phyloP scores from a whole-genome alignment of 2,329 filamentous ascomycete genomes.

The Curvularia sp. region DNA sequence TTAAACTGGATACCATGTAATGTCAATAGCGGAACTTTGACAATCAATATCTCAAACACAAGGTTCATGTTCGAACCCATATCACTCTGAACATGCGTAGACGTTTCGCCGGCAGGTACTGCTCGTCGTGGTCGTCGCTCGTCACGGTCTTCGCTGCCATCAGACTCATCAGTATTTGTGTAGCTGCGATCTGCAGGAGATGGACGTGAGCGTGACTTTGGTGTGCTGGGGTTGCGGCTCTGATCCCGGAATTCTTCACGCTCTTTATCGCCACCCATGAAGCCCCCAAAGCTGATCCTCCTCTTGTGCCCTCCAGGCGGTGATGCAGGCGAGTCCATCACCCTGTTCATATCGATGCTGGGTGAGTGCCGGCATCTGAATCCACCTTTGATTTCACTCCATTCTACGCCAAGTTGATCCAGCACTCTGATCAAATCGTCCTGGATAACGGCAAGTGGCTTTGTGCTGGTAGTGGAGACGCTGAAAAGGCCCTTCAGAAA shows the following conservation, averaged over 20 bases:
- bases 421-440: conserved; percentile 90
- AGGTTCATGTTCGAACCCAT: conserved; percentile 83
- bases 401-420: conserved; percentile 87
- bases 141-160: conserved; percentile 70
- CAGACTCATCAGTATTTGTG: conserved; percentile 85
- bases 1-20: conserved; percentile 98
- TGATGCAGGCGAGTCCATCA: conserved; percentile 62
- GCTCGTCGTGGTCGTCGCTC: conserved; percentile 46
- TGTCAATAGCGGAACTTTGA: conserved; percentile 92
- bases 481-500: conserved; percentile 97
- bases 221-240: conserved; percentile 59
- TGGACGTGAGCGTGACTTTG: conserved; percentile 55
- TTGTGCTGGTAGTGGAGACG: conserved; percentile 93
- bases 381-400: conserved; percentile 88
- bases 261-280: conserved; percentile 61
- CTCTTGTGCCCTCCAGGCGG: conserved; percentile 65
- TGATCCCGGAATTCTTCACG: conserved; percentile 75
- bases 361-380: conserved; percentile 89
- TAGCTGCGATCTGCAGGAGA: conserved; percentile 71
- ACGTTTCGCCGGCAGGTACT: conserved; percentile 79
- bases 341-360: conserved; percentile 84
- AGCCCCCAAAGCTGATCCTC: conserved; percentile 83
- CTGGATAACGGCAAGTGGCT: conserved; percentile 84
- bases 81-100: conserved; percentile 89
- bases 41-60: conserved; percentile 94